These are phyloP conservation scores for Termitomyces sp. DNA, from an alignment of 768 basidiomycete genomes.

Conservation along the genomic window DNA sequence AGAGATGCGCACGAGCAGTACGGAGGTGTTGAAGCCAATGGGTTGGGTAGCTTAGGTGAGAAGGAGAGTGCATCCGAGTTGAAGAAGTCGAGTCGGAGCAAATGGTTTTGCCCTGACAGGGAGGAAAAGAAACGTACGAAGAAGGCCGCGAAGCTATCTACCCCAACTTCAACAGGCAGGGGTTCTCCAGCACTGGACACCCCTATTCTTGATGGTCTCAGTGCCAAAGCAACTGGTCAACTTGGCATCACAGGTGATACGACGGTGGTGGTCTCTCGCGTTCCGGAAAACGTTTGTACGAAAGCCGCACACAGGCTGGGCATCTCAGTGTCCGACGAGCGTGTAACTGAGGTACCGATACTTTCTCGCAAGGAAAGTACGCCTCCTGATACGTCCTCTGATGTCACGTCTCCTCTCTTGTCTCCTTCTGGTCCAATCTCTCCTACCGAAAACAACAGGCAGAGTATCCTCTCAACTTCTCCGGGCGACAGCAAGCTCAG, in stretches of 20 bases:
- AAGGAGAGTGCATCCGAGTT: conserved; percentile 19
- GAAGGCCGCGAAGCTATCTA: conserved; percentile 9
- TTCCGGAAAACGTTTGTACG: conserved; percentile 24
- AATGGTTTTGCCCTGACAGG: conserved; percentile 32
- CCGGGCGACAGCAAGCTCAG: conserved; percentile 18
- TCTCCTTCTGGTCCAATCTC: background rate
- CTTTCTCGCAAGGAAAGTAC: background rate
- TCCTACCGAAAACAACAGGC: background rate
- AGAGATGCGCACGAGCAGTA: conserved; percentile 8
- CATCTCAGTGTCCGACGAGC: conserved; percentile 15
- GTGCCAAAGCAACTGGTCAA: conserved; percentile 21
- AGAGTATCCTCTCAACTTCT: background rate
- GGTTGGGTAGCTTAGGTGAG: conserved; percentile 8
- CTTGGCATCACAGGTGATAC: conserved; percentile 21
- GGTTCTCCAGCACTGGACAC: conserved; percentile 12
- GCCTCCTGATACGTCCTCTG: background rate
- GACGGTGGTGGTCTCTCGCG: conserved; percentile 9
- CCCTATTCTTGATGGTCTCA: conserved; percentile 18
- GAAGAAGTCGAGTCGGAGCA: conserved; percentile 22
- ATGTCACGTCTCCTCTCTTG: background rate
- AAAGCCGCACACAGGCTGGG: conserved; percentile 36
- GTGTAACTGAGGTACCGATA: background rate
- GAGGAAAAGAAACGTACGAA: conserved; percentile 26
- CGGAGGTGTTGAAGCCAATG: background rate
- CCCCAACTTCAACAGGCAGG: conserved; percentile 18